Conservation (phyloP, 2,329 filamentous ascomycete species). For the Akanthomyces dipterigenus region DNA sequence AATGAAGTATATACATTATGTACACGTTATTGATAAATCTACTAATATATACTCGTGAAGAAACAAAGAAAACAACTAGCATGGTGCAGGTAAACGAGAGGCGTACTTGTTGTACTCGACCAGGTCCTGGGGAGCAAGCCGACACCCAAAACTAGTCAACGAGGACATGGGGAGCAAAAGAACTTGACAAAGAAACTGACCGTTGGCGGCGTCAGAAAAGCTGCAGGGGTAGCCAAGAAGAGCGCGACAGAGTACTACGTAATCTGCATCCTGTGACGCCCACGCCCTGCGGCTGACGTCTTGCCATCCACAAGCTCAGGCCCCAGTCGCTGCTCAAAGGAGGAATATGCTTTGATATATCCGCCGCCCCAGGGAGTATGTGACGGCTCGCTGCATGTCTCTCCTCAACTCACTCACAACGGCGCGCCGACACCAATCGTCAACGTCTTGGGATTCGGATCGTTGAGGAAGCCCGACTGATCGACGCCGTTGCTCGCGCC, state of each 20-base stretch:
- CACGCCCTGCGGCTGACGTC: no score
- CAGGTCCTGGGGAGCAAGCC: background rate
- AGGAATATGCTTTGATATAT: background rate
- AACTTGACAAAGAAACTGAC: no score
- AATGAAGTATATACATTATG: constrained; percentile 2
- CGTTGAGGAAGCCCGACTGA: constrained; percentile 57
- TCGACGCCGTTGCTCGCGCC: constrained; percentile 45
- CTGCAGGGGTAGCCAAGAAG: no score
- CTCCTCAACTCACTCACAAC: constrained; percentile 14
- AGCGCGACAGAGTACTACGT: no score
- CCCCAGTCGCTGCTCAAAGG: background rate
- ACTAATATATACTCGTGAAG: background rate
- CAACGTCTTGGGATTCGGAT: constrained; percentile 46
- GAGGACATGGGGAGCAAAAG: no score
- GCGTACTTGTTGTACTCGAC: background rate
- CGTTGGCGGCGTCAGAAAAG: no score
- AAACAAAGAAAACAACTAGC: background rate
- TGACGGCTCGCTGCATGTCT: no score
- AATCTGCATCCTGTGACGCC: no score
- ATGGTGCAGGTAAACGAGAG: background rate
- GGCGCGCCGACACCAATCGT: constrained; percentile 49
- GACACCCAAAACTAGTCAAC: background rate
- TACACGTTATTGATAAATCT: background rate
- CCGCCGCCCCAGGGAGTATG: no score
- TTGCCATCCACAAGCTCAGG: no score